These are phyloP conservation scores for Leccinum disarticulatum DNA, from an alignment of 768 basidiomycete genomes.

Conservation along the genomic window DNA sequence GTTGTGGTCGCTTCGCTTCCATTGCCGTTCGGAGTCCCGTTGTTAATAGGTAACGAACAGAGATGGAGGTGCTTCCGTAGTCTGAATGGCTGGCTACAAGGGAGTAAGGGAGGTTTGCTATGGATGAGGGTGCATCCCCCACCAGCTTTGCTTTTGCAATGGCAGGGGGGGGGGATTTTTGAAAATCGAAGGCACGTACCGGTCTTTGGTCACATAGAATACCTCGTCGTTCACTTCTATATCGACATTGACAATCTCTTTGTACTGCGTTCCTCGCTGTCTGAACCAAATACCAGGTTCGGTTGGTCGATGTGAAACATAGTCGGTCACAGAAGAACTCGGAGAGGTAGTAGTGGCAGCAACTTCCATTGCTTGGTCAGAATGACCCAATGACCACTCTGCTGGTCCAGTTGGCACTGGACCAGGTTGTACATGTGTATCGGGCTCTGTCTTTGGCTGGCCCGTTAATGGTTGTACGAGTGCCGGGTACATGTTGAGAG, in stretches of 20 bases:
- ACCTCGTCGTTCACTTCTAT: slow-evolving; percentile 22
- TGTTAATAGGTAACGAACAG: slow-evolving; percentile 19
- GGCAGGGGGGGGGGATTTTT: neutral
- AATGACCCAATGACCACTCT: neutral
- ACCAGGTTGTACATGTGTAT: neutral
- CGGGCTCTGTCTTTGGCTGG: neutral
- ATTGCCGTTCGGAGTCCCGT: neutral
- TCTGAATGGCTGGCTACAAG: slow-evolving; percentile 7
- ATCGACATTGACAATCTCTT: slow-evolving; percentile 26
- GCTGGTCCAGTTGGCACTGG: neutral
- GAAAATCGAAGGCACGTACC: slow-evolving; percentile 12
- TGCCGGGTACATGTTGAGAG: slow-evolving; percentile 7
- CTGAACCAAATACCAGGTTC: slow-evolving; percentile 30
- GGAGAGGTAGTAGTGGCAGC: neutral
- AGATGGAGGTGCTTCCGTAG: slow-evolving; percentile 22
- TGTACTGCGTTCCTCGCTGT: slow-evolving; percentile 16
- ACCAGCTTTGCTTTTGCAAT: neutral
- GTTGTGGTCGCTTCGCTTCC: neutral
- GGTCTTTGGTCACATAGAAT: slow-evolving; percentile 18
- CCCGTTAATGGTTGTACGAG: neutral
- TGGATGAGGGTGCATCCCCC: neutral
- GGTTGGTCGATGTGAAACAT: slow-evolving; percentile 16
- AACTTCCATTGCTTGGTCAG: neutral
- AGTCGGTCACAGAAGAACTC: neutral
- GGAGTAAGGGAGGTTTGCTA: neutral